Base-by-base conservation (phyloP, 2,329 filamentous ascomycete genomes). In the Fusarium sublunatum region DNA sequence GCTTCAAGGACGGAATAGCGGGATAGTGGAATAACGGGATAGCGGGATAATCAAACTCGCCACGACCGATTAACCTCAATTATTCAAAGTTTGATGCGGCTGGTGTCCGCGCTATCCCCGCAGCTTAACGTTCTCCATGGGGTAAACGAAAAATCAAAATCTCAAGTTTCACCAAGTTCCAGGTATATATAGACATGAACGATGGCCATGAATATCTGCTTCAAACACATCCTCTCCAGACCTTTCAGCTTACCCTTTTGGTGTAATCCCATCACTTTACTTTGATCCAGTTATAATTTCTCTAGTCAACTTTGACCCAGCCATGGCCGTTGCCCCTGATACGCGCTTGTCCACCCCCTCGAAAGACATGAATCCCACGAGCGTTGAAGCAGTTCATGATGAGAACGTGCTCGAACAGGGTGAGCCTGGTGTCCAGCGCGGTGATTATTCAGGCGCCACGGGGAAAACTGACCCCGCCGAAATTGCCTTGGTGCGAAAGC, bases 381-480 rank as follows among this genome's bases (percentile, higher is more conserved):
- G 39, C 22, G 15, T 56, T 10, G 52, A 56, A 6, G 11, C 39
- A 5, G 22, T 56, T 7, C 50, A 56, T 19, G 50, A 58, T 24
- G 48, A 57, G 15, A 57, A 53, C n/a, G 50, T 53, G 15, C 15
- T 57, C n/a, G 41, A 39, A 3, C 13, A 46, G 19, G 40, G 34
- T 5, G 22, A 7, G 26, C 26, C n/a, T n/a, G n/a, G n/a, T n/a
- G n/a, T n/a, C n/a, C n/a, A 28, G 26, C 26, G 11, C 7, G 29
- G 49, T 13, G 55, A 62, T 12, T 59, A 62, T 31, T 59, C 55
- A 8, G 68, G 68, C 11, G 67, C 60, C 8, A 75, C 77, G 12
- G 32, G 15, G 12, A 70, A 70, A 32, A 64, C 56, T 2, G 58
- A 67, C 25, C 69, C 67, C 24, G 60, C 48, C 3, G 69, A 71